A percentile compares a stretch with the other conserved stretches of the same genome.
phyloP scores from a whole-genome alignment of 2,329 filamentous ascomycete genomes.

The Gnomoniopsis sp. region DNA sequence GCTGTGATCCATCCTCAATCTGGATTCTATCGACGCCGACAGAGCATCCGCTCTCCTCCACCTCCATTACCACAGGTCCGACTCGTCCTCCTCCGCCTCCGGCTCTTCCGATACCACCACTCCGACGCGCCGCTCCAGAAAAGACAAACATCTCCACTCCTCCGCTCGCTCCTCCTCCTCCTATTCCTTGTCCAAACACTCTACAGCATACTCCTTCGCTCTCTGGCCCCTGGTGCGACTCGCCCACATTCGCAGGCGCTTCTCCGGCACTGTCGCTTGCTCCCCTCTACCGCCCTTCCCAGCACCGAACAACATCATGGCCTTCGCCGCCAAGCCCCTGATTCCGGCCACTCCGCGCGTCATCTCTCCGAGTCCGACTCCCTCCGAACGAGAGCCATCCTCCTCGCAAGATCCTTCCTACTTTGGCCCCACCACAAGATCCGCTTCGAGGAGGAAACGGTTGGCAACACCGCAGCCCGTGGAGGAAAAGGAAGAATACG shows the following conservation, averaged over 20 bases:
- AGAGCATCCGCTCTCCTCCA: slow-evolving; percentile 29
- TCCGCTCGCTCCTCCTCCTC: slow-evolving; percentile 40
- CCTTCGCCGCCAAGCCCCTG: slow-evolving; percentile 45
- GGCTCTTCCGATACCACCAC: slow-evolving; percentile 23
- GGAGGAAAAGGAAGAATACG: slow-evolving; percentile 56
- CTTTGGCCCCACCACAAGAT: slow-evolving; percentile 73
- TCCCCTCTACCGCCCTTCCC: slow-evolving; percentile 60
- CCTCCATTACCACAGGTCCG: slow-evolving; percentile 27
- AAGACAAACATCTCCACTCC: slow-evolving; percentile 49
- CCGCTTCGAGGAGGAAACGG: slow-evolving; percentile 60
- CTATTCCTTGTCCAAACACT: no score
- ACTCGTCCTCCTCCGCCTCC: slow-evolving; percentile 2
- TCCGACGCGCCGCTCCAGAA: slow-evolving; percentile 39
- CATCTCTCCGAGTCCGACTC: slow-evolving; percentile 82
- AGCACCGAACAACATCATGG: slow-evolving; percentile 47
- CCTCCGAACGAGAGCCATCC: slow-evolving; percentile 51
- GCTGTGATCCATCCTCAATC: slow-evolving; percentile 46
- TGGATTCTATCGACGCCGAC: slow-evolving; percentile 52
- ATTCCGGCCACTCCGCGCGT: slow-evolving; percentile 80
- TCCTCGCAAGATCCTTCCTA: slow-evolving; percentile 55
- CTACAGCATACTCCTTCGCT: no score
- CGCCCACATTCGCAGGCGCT: slow-evolving; percentile 43
- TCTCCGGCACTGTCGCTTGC: slow-evolving; percentile 54
- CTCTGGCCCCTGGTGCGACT: slow-evolving; percentile 32
- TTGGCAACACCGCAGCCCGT: slow-evolving; percentile 57